phyloP scores from a whole-genome alignment of 768 basidiomycete species.

The Kwoniella dejecticola region DNA sequence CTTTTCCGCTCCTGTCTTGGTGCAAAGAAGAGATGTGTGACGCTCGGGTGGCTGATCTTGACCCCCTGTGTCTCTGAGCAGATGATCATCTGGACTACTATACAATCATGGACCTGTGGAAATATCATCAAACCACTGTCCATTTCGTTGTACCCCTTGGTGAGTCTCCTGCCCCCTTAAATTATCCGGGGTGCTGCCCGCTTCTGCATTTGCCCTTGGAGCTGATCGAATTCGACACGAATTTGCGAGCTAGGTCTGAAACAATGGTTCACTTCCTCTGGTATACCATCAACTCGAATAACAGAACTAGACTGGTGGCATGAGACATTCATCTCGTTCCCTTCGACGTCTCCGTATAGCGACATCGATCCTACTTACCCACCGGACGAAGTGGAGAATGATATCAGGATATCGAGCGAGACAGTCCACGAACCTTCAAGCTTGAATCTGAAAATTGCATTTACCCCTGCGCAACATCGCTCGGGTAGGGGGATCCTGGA shows the following conservation, averaged over 20 bases:
- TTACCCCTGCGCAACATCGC: slow-evolving; percentile 55
- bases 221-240: too few relatives aligned
- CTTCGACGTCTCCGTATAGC: slow-evolving; percentile 6
- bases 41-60: too few relatives aligned
- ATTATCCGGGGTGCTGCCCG: too few relatives aligned
- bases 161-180: too few relatives aligned
- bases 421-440: slow-evolving; percentile 5
- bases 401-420: neutral
- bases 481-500: slow-evolving; percentile 51
- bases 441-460: slow-evolving; percentile 48
- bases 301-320: slow-evolving; percentile 55
- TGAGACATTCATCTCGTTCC: slow-evolving; percentile 44
- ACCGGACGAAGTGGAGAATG: neutral
- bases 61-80: slow-evolving; percentile 15
- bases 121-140: slow-evolving; percentile 43
- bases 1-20: too few relatives aligned
- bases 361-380: slow-evolving; percentile 10
- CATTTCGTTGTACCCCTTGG: slow-evolving; percentile 54
- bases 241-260: slow-evolving; percentile 49
- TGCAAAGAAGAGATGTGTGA: too few relatives aligned
- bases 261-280: slow-evolving; percentile 48
- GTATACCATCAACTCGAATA: slow-evolving; percentile 43
- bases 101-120: slow-evolving; percentile 52
- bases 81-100: slow-evolving; percentile 56
- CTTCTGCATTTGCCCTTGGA: too few relatives aligned